Percentiles rank a stretch among this genome's conserved stretches.
Evolutionary conservation across 306 rosid species (phyloP).

Genomic region (Acacia confusa): DNA sequence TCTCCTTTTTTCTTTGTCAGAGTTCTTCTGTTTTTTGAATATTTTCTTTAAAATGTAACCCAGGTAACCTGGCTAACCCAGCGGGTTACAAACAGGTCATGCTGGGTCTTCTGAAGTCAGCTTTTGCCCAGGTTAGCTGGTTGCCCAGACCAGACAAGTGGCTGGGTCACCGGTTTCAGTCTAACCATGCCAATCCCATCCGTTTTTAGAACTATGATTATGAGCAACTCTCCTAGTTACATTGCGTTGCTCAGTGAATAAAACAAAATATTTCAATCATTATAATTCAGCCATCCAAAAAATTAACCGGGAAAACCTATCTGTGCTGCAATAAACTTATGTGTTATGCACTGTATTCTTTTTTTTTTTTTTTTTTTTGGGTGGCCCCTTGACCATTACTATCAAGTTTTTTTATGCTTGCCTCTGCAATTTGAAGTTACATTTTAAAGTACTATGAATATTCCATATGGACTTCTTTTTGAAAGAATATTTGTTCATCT

Average conservation of each 20-base stretch:
- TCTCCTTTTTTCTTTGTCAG: no score
- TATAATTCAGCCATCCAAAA: background rate
- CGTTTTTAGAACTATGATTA: no score
- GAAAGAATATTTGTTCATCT: background rate
- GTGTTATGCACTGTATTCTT: background rate
- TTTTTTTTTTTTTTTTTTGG: background rate
- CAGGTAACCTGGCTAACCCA: no score
- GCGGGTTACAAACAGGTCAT: no score
- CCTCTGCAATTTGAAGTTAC: conserved; percentile 18
- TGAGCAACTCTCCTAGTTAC: background rate
- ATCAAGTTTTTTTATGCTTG: background rate
- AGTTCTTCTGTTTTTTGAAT: no score
- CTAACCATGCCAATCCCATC: no score
- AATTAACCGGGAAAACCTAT: background rate
- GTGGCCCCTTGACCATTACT: background rate
- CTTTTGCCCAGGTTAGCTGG: no score
- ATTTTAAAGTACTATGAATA: background rate
- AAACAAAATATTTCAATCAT: background rate
- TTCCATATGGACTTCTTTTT: conserved; percentile 23
- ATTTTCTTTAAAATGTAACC: no score
- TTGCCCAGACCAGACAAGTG: no score
- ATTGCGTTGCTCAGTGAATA: background rate
- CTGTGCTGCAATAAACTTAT: background rate
- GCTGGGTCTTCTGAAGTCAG: no score
- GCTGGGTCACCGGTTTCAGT: no score